Evolutionary conservation across 177 flowering plant species (phyloP), one percentile per base, ranked within the genome.

Genomic region (Vitis hybrid): DNA sequence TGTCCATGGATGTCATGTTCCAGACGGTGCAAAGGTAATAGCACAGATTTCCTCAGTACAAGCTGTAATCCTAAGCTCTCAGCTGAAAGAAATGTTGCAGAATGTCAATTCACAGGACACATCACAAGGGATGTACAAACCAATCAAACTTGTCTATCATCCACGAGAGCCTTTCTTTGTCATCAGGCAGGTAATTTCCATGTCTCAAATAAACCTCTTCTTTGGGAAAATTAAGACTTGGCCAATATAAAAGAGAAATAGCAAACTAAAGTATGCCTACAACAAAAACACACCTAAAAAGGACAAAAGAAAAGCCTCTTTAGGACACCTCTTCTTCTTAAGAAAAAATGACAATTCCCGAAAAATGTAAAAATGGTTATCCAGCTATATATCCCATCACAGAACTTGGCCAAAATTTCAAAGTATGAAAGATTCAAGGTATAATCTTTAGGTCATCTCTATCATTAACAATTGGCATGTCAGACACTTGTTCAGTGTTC

Each of bases 121-220:
- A 21, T 72, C 74, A 34, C 77, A 80, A 18, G 85, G 82, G 30
- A 82, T 77, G 72, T 76, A 76, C 78, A 90, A 82, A 76, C 90
- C 93, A 21, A 78, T 88, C 84, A 94, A 88, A 76, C 85, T 92
- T 56, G 77, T 79, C 10, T 88, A 89, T 76, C 92, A 87, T 69
- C 90, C 92, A 63, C 80, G 86, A 72, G 93, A 89, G 66, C 87
- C 93, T 32, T 88, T 93, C 80, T 93, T 81, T 72, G 82, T 92
- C 71, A 77, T 89, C 72, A 89, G 77, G 82, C 85, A 87, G 96
- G 96, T 89, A 82, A 51, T 32, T 62, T 14, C 60, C 30, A 8
- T 14, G 64, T 48, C 13, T 56, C 56, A 5, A 50, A 64, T 34
- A 10, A 17, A 10, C 23, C 13, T 59, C 34, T 26, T 21, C 4